Evolutionary conservation across 2,329 filamentous ascomycete species (phyloP).

Genomic region (Juglanconis sp.): DNA sequence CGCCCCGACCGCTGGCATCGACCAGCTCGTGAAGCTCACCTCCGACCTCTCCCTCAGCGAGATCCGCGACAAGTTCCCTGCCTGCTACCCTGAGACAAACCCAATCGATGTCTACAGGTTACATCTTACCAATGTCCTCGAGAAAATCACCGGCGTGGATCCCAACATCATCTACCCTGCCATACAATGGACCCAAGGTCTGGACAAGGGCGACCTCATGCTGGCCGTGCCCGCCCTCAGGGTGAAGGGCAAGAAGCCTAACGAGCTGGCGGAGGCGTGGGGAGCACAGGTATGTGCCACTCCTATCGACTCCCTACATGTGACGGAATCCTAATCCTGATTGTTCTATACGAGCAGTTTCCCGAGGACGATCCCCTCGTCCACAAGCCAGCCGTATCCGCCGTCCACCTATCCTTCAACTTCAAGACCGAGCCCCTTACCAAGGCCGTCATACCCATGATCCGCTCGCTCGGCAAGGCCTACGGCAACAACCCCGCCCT

Average conservation of each 20-base stretch:
- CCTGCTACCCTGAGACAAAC: constrained; percentile 66
- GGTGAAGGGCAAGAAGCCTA: constrained; percentile 67
- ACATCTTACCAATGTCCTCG: constrained; percentile 68
- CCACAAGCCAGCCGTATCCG: constrained; percentile 63
- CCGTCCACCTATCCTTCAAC: constrained; percentile 75
- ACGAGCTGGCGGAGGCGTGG: constrained; percentile 61
- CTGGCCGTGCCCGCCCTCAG: constrained; percentile 77
- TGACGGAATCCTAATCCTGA: background rate
- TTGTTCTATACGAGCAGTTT: constrained; percentile 46
- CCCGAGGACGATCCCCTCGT: constrained; percentile 68
- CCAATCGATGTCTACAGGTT: constrained; percentile 77
- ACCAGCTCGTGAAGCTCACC: constrained; percentile 32
- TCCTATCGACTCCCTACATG: too few relatives aligned
- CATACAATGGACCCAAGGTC: constrained; percentile 72
- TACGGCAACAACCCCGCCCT: constrained; percentile 65
- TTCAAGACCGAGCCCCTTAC: constrained; percentile 68
- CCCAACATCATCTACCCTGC: constrained; percentile 68
- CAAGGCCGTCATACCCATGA: constrained; percentile 64
- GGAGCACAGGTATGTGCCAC: constrained; percentile 47
- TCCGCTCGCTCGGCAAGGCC: constrained; percentile 56
- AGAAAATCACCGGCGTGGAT: constrained; percentile 68
- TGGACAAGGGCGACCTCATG: constrained; percentile 81
- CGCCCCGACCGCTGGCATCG: constrained; percentile 23
- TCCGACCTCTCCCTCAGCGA: constrained; percentile 33
- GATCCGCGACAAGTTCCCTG: constrained; percentile 44